Evolutionary conservation across 768 basidiomycete genomes (phyloP).

Genomic region (Trametes sanguinea): DNA sequence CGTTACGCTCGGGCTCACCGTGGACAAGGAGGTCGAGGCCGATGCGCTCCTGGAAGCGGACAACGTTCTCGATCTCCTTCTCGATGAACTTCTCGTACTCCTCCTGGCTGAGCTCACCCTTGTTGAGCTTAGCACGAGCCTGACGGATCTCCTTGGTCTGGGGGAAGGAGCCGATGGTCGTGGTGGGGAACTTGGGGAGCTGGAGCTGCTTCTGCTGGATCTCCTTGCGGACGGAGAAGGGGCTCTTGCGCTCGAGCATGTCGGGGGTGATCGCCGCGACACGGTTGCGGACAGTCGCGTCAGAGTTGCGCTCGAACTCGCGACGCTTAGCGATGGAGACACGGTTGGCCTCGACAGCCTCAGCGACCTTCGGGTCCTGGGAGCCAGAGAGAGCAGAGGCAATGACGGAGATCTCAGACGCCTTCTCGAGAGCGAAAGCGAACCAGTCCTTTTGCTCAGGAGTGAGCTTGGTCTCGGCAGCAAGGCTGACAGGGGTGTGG

Average conservation of each 20-base stretch:
- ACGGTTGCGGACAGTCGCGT: constrained; percentile 93
- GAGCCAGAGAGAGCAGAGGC: constrained; percentile 85
- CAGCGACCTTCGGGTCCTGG: constrained; percentile 68
- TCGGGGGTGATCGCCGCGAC: constrained; percentile 89
- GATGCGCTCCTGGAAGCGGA: constrained; percentile 95
- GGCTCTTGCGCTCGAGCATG: constrained; percentile 83
- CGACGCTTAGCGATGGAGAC: constrained; percentile 91
- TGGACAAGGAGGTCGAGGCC: constrained; percentile 97
- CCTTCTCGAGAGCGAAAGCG: constrained; percentile 97
- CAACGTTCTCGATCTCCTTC: constrained; percentile 92
- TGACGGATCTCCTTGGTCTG: constrained; percentile 99
- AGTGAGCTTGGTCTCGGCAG: constrained; percentile 88
- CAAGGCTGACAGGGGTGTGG: constrained; percentile 96
- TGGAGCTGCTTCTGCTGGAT: constrained; percentile 86
- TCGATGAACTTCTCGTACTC: constrained; percentile 98
- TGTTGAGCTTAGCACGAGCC: constrained; percentile 93
- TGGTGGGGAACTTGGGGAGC: constrained; percentile 97
- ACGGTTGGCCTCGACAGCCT: constrained; percentile 87
- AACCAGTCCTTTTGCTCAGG: constrained; percentile 95
- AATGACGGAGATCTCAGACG: constrained; percentile 82
- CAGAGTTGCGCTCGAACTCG: constrained; percentile 89
- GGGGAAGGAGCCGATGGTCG: constrained; percentile 98
- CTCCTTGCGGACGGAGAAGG: constrained; percentile 85
- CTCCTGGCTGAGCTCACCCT: constrained; percentile 81
- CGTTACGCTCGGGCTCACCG: constrained; percentile 98